Evolutionary conservation across 2,329 filamentous ascomycete species (phyloP).

Genomic region (Bipolaris gigantea): DNA sequence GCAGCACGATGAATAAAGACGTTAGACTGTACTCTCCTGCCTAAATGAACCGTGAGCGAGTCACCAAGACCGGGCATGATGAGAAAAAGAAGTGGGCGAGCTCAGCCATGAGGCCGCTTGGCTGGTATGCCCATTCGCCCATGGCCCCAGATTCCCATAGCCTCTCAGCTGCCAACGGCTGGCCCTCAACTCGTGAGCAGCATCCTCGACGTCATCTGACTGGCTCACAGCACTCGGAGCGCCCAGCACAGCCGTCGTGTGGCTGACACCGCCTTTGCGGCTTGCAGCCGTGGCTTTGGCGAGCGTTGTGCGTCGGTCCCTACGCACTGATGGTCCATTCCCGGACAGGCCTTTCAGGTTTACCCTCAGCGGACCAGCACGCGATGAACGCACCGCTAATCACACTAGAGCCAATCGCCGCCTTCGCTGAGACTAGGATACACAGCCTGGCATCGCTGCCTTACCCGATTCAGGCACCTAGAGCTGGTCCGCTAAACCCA

Average conservation of each 20-base stretch:
- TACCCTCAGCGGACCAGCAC: constrained; percentile 34
- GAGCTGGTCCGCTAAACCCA: constrained; percentile 22
- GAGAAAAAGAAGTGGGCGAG: constrained; percentile 12
- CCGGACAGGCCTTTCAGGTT: constrained; percentile 29
- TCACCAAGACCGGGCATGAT: constrained; percentile 18
- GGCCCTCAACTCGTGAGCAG: constrained; percentile 25
- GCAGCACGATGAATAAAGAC: constrained; percentile 36
- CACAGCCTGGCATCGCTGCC: constrained; percentile 23
- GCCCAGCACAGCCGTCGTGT: constrained; percentile 42
- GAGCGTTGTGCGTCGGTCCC: constrained; percentile 30
- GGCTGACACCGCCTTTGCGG: constrained; percentile 34
- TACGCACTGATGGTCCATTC: constrained; percentile 23
- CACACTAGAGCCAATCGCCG: constrained; percentile 35
- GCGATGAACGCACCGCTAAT: constrained; percentile 41
- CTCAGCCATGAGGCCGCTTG: constrained; percentile 41
- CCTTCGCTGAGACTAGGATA: constrained; percentile 19
- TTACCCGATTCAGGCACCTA: constrained; percentile 31
- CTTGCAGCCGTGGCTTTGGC: constrained; percentile 24
- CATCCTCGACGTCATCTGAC: constrained; percentile 34
- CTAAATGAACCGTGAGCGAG: constrained; percentile 39
- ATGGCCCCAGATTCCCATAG: constrained; percentile 35
- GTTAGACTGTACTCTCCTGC: constrained; percentile 37
- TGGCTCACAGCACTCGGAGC: constrained; percentile 31
- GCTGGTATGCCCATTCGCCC: constrained; percentile 38
- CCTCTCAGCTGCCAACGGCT: constrained; percentile 38